phyloP scores from a whole-genome alignment of 306 rosid genomes.

The Prunus davidiana region DNA sequence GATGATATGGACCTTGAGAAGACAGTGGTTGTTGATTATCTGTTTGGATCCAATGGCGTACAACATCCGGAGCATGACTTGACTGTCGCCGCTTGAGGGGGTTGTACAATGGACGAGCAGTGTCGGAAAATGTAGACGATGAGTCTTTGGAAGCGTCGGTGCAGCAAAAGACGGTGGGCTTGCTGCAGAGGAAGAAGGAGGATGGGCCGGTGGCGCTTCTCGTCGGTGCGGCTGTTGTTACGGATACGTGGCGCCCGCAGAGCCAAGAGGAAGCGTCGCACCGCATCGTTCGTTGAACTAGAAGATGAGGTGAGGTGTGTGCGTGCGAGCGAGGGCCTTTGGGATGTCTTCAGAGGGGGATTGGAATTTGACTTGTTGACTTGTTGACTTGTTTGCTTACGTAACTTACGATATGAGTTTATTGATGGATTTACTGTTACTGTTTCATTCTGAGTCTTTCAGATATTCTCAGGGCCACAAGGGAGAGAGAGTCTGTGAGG shows the following conservation, averaged over 20 bases:
- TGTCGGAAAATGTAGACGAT: slow-evolving; percentile 27
- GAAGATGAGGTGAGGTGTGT: background rate
- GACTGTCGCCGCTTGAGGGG: slow-evolving; percentile 30
- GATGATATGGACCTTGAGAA: slow-evolving; percentile 40
- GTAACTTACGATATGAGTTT: too few species aligned
- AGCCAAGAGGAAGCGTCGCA: slow-evolving; percentile 36
- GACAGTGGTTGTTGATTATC: slow-evolving; percentile 37
- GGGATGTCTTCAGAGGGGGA: background rate
- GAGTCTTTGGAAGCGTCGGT: slow-evolving; percentile 21
- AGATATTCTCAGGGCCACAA: too few species aligned
- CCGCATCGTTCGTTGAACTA: slow-evolving; percentile 26
- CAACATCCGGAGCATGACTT: slow-evolving; percentile 26
- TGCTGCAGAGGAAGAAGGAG: slow-evolving; percentile 23
- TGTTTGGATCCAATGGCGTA: slow-evolving; percentile 70
- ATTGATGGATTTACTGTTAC: too few species aligned
- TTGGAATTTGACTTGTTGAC: background rate
- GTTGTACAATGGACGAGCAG: slow-evolving; percentile 34
- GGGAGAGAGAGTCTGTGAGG: too few species aligned
- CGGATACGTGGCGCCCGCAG: slow-evolving; percentile 14
- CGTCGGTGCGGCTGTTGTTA: slow-evolving; percentile 10
- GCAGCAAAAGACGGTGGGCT: slow-evolving; percentile 27
- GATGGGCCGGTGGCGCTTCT: slow-evolving; percentile 10
- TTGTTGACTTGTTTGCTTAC: too few species aligned
- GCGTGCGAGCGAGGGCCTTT: background rate
- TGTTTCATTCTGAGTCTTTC: too few species aligned